Conservation (phyloP, 805 yeast species). For the Komagataella ulmi region DNA sequence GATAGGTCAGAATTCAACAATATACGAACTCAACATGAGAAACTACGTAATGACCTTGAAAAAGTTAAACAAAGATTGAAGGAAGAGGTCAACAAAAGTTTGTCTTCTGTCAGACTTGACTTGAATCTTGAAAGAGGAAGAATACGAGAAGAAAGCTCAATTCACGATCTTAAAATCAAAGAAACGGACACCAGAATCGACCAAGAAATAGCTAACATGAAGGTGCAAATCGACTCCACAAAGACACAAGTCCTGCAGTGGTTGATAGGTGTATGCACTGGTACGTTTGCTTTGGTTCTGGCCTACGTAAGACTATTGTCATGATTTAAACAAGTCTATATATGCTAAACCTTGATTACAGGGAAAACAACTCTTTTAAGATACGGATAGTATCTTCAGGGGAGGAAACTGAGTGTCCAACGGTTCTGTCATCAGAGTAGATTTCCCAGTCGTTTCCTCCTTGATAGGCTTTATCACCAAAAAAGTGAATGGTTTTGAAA, state of each 20-base stretch:
- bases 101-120: conserved; percentile 84
- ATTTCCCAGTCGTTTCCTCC: conserved; percentile 99
- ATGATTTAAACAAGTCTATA: conserved; percentile 11
- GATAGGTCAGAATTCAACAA: conserved; percentile 78
- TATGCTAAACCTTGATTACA: conserved; percentile 15
- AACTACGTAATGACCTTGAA: conserved; percentile 72
- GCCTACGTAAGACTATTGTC: conserved; percentile 82
- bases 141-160: conserved; percentile 85
- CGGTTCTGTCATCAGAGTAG: conserved; percentile 81
- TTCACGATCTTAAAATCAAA: conserved; percentile 85
- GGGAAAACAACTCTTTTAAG: conserved; percentile 68
- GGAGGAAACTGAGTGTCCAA: conserved; percentile 83
- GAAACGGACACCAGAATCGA: conserved; percentile 93
- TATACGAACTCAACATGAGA: conserved; percentile 77
- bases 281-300: conserved; percentile 87
- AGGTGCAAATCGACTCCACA: conserved; percentile 88
- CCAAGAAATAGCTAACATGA: conserved; percentile 89
- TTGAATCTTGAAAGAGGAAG: conserved; percentile 90
- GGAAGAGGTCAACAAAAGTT: conserved; percentile 84
- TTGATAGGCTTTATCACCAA: conserved; percentile 93
- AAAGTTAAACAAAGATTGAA: conserved; percentile 71
- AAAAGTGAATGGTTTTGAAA: conserved; percentile 86
- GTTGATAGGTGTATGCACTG: conserved; percentile 96
- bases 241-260: conserved; percentile 97
- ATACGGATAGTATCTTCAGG: conserved; percentile 85